phyloP scores from a whole-genome alignment of 1,139 yeast genomes.

The Kodamaea sp. region DNA sequence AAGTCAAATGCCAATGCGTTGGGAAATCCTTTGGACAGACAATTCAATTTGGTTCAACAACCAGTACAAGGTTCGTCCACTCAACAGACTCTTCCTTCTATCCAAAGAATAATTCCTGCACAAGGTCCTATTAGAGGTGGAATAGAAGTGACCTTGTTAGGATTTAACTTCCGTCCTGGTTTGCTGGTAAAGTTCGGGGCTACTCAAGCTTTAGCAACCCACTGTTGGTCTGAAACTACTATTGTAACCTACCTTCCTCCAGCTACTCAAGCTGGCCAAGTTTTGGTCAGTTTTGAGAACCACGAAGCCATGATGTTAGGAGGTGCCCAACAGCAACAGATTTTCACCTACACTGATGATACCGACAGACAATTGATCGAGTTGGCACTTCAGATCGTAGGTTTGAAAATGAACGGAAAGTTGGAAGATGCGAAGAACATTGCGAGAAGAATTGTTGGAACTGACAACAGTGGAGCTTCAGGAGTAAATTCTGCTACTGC shows the following conservation, averaged over 20 bases:
- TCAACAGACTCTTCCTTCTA: constrained; percentile 46
- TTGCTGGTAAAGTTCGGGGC: constrained; percentile 84
- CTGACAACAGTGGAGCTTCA: constrained; percentile 29
- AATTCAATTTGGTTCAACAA: constrained; percentile 16
- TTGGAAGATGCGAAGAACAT: constrained; percentile 90
- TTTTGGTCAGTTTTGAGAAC: constrained; percentile 76
- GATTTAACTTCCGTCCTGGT: constrained; percentile 83
- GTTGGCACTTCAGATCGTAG: constrained; percentile 90
- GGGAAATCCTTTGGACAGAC: constrained; percentile 8
- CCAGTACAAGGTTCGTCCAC: constrained; percentile 10
- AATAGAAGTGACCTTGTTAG: constrained; percentile 86
- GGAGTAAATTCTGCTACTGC: constrained; percentile 10
- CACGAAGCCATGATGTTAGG: constrained; percentile 33
- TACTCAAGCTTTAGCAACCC: constrained; percentile 80
- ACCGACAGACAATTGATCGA: constrained; percentile 91
- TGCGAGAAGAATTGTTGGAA: constrained; percentile 82
- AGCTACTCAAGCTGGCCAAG: constrained; percentile 86
- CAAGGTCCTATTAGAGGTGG: constrained; percentile 97
- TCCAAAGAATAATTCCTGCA: constrained; percentile 87
- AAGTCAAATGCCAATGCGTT: constrained; percentile 8
- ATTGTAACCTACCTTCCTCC: constrained; percentile 94
- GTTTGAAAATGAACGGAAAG: constrained; percentile 91
- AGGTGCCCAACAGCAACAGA: constrained; percentile 47
- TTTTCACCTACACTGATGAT: constrained; percentile 89
- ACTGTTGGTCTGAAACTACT: constrained; percentile 94